Percentiles rank a stretch among this genome's conserved stretches.
phyloP scores from a whole-genome alignment of 2,329 filamentous ascomycete genomes.

The Cytospora leucostoma region DNA sequence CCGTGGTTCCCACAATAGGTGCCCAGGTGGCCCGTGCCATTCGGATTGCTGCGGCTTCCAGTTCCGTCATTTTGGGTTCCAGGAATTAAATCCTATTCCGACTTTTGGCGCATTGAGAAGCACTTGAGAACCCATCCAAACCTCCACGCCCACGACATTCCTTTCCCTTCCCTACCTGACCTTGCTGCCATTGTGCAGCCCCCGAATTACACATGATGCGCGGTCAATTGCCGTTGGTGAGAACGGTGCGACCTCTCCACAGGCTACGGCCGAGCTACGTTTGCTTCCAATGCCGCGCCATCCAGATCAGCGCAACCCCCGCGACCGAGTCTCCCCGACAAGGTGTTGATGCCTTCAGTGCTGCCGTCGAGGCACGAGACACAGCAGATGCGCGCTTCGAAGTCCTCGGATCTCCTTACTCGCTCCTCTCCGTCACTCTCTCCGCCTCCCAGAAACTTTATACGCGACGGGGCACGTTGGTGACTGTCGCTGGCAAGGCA shows the following conservation, averaged over 20 bases:
- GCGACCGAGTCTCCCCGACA: constrained; percentile 55
- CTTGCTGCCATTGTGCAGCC: constrained; percentile 16
- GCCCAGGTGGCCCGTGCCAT: too few relatives aligned
- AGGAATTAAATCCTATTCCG: constrained; percentile 13
- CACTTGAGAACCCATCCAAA: not conserved
- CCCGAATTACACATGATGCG: constrained; percentile 41
- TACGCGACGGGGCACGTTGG: constrained; percentile 86
- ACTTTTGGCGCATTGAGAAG: constrained; percentile 20
- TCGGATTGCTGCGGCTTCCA: not conserved
- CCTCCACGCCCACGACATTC: constrained; percentile 5
- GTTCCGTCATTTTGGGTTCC: not conserved
- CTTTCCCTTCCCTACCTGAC: not conserved
- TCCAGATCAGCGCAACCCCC: constrained; percentile 64
- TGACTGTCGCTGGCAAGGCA: constrained; percentile 84
- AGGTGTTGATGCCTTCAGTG: constrained; percentile 58
- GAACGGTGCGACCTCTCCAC: constrained; percentile 36
- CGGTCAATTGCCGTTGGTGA: constrained; percentile 44
- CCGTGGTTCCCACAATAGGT: too few relatives aligned
- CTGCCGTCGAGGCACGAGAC: constrained; percentile 47
- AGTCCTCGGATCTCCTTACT: constrained; percentile 88
- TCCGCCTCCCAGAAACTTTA: constrained; percentile 93
- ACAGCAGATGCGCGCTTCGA: constrained; percentile 85
- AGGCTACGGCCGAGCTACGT: constrained; percentile 41
- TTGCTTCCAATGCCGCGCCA: constrained; percentile 58
- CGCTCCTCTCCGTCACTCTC: constrained; percentile 87